Percentiles rank a stretch among this genome's conserved stretches.
phyloP scores from a whole-genome alignment of 2,329 filamentous ascomycete species.

The Malbranchea zuffiana region DNA sequence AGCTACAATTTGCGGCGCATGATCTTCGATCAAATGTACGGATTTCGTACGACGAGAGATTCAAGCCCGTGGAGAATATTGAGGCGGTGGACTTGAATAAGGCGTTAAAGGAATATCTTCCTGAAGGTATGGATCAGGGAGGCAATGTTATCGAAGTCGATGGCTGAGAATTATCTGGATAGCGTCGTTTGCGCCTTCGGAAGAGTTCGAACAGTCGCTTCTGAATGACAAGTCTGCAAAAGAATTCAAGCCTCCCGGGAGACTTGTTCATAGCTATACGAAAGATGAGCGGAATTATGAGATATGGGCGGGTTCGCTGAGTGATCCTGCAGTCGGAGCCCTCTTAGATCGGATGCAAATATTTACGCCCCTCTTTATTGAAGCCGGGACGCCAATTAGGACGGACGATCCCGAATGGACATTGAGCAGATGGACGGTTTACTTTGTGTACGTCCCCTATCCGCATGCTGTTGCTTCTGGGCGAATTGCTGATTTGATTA shows the following conservation, averaged over 20 bases:
- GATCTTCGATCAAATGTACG: constrained; percentile 71
- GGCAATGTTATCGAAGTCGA: neutral
- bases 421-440: constrained; percentile 79
- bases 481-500: constrained; percentile 17
- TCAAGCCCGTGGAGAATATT: constrained; percentile 55
- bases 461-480: neutral
- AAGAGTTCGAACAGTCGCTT: constrained; percentile 53
- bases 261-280: constrained; percentile 54
- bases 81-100: constrained; percentile 58
- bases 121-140: constrained; percentile 43
- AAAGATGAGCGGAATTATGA: constrained; percentile 58
- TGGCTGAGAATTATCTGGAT: constrained; percentile 11
- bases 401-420: constrained; percentile 62
- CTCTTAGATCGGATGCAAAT: constrained; percentile 74
- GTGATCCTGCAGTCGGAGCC: constrained; percentile 56
- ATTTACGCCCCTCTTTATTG: constrained; percentile 76
- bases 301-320: constrained; percentile 69
- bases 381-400: constrained; percentile 72
- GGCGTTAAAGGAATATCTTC: constrained; percentile 55
- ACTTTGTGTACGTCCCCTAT: constrained; percentile 54
- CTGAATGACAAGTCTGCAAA: constrained; percentile 32
- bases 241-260: constrained; percentile 62
- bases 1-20: constrained; percentile 56
- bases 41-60: constrained; percentile 60
- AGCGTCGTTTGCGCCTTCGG: constrained; percentile 57